Evolutionary conservation across 108 stramenopile species (phyloP).

Genomic region (Stephanodiscus triporus): DNA sequence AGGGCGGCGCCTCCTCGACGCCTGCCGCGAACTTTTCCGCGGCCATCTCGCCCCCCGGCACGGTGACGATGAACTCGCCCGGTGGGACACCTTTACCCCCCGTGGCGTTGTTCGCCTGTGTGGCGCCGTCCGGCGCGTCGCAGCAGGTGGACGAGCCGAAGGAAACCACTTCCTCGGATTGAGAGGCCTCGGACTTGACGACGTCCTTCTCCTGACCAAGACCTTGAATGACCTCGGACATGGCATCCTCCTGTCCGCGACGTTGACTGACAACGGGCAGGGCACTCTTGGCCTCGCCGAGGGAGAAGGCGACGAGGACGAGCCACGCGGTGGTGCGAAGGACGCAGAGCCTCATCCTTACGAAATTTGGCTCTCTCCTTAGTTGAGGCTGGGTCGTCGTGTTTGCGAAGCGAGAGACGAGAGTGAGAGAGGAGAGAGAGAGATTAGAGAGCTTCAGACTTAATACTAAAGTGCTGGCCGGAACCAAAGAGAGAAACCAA

Average conservation of each 20-base stretch:
- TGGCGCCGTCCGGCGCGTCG: neutral
- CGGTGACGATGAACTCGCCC: neutral
- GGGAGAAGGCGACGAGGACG: neutral
- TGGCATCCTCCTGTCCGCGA: neutral
- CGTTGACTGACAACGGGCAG: neutral
- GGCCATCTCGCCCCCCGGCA: neutral
- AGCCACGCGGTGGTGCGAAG: neutral
- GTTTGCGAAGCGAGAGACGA: neutral
- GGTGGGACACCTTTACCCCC: neutral
- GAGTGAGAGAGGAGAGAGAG: neutral
- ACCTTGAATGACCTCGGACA: neutral
- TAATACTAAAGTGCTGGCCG: too few relatives aligned
- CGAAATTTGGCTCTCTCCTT: neutral
- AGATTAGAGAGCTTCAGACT: too few relatives aligned
- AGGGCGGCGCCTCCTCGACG: neutral
- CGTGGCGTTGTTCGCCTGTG: neutral
- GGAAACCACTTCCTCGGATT: neutral
- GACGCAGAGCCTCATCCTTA: neutral
- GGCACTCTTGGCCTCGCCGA: neutral
- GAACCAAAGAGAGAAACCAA: too few relatives aligned
- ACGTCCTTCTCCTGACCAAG: neutral
- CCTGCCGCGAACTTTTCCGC: neutral
- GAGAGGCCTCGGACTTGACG: too few relatives aligned
- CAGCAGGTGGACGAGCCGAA: constrained; percentile 2
- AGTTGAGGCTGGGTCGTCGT: too few relatives aligned